Percentiles rank a stretch among this genome's conserved stretches.
Evolutionary conservation across 305 asterid species (phyloP).

Genomic region (Withania somnifera): DNA sequence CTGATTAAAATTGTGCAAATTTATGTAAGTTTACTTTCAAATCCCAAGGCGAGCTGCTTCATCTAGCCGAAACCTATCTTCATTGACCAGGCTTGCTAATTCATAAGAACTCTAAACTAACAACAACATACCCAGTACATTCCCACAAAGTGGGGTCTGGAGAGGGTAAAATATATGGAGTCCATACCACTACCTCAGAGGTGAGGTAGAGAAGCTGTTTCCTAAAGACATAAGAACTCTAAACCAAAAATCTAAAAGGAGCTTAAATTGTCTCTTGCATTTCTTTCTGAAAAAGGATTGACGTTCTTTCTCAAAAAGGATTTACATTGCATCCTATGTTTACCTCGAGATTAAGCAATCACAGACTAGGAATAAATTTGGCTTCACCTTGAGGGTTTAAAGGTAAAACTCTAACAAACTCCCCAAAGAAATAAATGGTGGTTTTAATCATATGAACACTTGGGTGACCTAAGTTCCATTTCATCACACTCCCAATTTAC

Average conservation of each 20-base stretch:
- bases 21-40: neutral
- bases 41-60: neutral
- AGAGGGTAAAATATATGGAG: too few relatives aligned
- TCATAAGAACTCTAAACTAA: too few relatives aligned
- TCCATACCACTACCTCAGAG: too few relatives aligned
- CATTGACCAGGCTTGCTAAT: neutral
- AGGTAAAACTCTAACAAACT: neutral
- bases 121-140: too few relatives aligned
- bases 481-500: neutral
- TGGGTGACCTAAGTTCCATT: neutral
- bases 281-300: neutral
- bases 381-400: neutral
- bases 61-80: neutral
- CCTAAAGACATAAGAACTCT: too few relatives aligned
- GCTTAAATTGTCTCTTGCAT: neutral
- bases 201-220: too few relatives aligned
- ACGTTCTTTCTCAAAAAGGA: too few relatives aligned
- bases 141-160: too few relatives aligned
- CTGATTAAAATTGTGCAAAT: neutral
- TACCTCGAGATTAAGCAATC: neutral
- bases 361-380: neutral
- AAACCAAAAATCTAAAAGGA: neutral
- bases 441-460: neutral
- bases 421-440: neutral
- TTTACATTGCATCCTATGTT: neutral